phyloP scores from a whole-genome alignment of 441 rosid species.

The Pelargonium australe region DNA sequence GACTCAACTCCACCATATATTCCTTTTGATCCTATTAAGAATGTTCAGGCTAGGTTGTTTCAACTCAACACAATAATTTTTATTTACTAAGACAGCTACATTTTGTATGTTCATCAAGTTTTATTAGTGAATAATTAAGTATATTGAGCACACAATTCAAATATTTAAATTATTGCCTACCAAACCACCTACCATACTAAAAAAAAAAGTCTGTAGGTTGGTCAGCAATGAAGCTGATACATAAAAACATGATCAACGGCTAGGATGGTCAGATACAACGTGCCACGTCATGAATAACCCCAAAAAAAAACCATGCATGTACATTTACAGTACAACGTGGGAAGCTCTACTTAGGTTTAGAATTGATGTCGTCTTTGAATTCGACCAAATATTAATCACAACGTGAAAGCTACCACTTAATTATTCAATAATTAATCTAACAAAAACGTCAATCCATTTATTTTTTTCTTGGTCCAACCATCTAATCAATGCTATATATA shows the following conservation, averaged over 20 bases:
- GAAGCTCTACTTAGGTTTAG: constrained; percentile 10
- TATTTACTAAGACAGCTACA: too few species aligned
- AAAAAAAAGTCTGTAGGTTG: background rate
- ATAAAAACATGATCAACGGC: background rate
- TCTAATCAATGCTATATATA: background rate
- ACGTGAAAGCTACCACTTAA: constrained; percentile 12
- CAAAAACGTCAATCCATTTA: background rate
- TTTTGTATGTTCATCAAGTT: too few species aligned
- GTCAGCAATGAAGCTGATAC: background rate
- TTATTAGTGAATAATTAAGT: too few species aligned
- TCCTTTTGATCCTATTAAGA: too few species aligned
- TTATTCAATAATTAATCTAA: background rate
- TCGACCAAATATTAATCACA: background rate
- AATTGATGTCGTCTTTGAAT: background rate
- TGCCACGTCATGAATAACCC: too few species aligned
- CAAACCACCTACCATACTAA: background rate
- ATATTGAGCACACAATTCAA: too few species aligned
- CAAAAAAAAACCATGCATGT: background rate
- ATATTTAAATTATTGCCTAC: background rate
- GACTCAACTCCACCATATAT: too few species aligned
- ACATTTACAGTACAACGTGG: constrained; percentile 4
- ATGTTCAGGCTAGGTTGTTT: too few species aligned
- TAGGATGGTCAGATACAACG: background rate
- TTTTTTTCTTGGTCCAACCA: background rate
- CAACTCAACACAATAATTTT: too few species aligned